Evolutionary conservation across 2,329 filamentous ascomycete genomes (phyloP).

Genomic region (Lachnellula cervina): DNA sequence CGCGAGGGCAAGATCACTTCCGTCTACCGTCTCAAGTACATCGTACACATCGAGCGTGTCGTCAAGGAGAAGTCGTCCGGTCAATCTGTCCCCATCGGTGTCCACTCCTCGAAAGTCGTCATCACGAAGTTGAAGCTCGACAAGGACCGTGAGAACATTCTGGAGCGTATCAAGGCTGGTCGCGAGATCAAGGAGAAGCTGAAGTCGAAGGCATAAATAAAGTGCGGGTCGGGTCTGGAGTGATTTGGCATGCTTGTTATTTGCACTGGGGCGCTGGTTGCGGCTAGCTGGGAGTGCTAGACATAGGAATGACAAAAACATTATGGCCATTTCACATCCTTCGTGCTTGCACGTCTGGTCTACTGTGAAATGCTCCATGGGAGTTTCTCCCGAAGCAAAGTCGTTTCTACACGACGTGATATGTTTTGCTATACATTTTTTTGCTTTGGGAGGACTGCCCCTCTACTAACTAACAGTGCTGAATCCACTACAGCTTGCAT

Average conservation of each 20-base stretch:
- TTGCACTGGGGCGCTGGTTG: no score
- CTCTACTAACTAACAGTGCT: constrained; percentile 23
- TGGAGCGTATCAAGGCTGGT: constrained; percentile 78
- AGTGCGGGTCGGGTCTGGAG: constrained; percentile 16
- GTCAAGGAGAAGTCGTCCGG: constrained; percentile 96
- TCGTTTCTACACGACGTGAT: constrained; percentile 13
- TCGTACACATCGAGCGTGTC: constrained; percentile 95
- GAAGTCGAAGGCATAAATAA: constrained; percentile 30
- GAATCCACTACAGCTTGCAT: neutral
- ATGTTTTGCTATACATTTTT: constrained; percentile 26
- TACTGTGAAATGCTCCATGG: constrained; percentile 69
- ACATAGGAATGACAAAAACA: constrained; percentile 30
- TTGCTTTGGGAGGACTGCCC: constrained; percentile 29
- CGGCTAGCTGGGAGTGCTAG: constrained; percentile 22
- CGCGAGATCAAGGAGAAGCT: constrained; percentile 69
- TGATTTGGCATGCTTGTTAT: constrained; percentile 19
- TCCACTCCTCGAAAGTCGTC: constrained; percentile 95
- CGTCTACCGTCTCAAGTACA: constrained; percentile 97
- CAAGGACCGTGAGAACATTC: constrained; percentile 87
- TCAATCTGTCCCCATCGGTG: constrained; percentile 89
- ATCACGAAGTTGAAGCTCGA: constrained; percentile 99
- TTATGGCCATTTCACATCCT: constrained; percentile 67
- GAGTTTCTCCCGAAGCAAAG: constrained; percentile 63
- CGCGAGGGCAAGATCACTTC: constrained; percentile 97
- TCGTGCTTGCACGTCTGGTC: constrained; percentile 35